Evolutionary conservation across 768 basidiomycete genomes (phyloP), one percentile per base, ranked within the genome.

Genomic region (Leccinum boreale): DNA sequence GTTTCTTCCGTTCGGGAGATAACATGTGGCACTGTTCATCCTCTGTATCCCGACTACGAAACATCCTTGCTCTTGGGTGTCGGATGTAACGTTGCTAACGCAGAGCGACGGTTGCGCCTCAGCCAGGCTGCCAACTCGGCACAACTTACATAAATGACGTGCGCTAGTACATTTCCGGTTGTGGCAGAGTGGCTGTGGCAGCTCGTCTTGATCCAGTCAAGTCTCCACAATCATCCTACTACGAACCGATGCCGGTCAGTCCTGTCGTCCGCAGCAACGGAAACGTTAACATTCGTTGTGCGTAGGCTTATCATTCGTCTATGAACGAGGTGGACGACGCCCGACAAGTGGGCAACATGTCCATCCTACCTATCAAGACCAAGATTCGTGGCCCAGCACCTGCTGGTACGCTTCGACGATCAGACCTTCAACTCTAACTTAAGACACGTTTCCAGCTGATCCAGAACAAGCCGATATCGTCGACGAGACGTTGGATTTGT

Each of bases 401-500:
- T 12, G 74, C 84, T 62, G 87, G 90, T 91, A 62, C 53, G 78
- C 70, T 33, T 29, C 47, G 21, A 56, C 24, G 45, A 52, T 57
- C 58, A 52, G 10, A 5, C 26, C 42, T 14, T 50, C 55, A 61
- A 48, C 53, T 42, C 58, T 58, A 53, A 58, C 58, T 53, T 58
- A 36, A 64, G 49, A 44, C 58, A 31, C 35, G 31, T 58, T 55
- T 57, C 28, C 70, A 95, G 95, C 89, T 56, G 92, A 96, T 71
- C 80, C 85, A 2, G 81, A 84, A 9, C 77, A 85, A 59, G 82
- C 85, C 26, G 97, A 99, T 73, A 94, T 98, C 65, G 83, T 98
- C 63, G 95, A 98, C 75, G 97, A 99, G 75, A 88, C 94, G 2
- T 79, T 99, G 48, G 92, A 96, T 76, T 85, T 98, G 59, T 99